phyloP scores from a whole-genome alignment of 345 rosid genomes.

The Populus davidiana region DNA sequence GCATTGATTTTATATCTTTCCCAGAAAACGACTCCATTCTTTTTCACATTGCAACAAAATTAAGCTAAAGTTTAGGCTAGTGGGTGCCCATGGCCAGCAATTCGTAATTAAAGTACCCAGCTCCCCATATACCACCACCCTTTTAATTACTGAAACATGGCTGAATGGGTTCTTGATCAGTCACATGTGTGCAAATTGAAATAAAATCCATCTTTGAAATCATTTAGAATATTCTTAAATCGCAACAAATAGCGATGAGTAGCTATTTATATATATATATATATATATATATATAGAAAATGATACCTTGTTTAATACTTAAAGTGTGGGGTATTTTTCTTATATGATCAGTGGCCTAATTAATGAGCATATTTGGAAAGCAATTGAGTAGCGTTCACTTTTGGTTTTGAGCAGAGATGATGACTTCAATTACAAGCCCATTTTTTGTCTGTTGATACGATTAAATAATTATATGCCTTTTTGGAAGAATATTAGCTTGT shows the following conservation, averaged over 20 bases:
- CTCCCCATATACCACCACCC: neutral
- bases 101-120: neutral
- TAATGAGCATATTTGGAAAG: neutral
- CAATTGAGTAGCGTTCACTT: neutral
- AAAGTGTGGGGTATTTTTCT: neutral
- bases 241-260: neutral
- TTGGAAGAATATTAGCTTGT: slow-evolving; percentile 58
- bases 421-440: neutral
- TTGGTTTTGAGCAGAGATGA: slow-evolving; percentile 4
- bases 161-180: neutral
- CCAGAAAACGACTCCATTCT: slow-evolving; percentile 2
- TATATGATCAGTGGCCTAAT: neutral
- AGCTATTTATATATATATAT: neutral
- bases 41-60: slow-evolving; percentile 20
- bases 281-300: neutral
- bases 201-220: neutral
- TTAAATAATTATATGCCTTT: slow-evolving; percentile 6
- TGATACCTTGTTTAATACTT: slow-evolving; percentile 4
- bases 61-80: slow-evolving; percentile 1
- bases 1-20: neutral
- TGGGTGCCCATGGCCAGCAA: slow-evolving; percentile 1
- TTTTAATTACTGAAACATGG: neutral
- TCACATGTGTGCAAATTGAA: neutral
- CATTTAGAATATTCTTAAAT: neutral
- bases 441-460: slow-evolving; percentile 8